Evolutionary conservation across 441 rosid genomes (phyloP), one percentile per base, ranked within the genome.

Genomic region (Francoa sonchifolia): DNA sequence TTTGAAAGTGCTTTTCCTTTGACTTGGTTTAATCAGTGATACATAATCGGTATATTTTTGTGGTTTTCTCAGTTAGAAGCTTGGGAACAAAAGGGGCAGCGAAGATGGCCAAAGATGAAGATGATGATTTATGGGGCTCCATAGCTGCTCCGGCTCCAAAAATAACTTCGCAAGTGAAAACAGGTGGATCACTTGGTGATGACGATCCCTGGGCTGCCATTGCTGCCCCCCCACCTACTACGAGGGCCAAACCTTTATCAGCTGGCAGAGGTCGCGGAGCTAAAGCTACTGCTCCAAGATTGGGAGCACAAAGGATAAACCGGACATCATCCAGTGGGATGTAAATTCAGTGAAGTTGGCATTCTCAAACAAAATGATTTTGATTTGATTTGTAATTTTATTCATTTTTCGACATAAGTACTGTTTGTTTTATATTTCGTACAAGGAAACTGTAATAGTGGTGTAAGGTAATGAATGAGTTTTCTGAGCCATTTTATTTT

Each of bases 121-220:
- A 74, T n/a, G 78, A 78, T 59, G 96, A 86, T 63, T 68, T 92
- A 55, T 92, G 99, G 99, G 92, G 96, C 44, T 73, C 99, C 32
- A 82, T 90, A 38, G 96, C 99, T 26, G 92, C 94, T 11, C 75
- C 97, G 44, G 65, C 76, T 10, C 95, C 96, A 19, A 77, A 63
- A 63, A 65, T 77, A 6, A 15, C 94, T 21, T 60, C 79, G 69
- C 78, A 67, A 49, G 60, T 59, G 41, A 86, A 72, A 61, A n/a
- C 79, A 47, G 45, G 82, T 28, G 62, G 66, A 8, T 5, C 63
- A 33, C 50, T 55, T 10, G 68, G 75, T 53, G 83, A 83, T 33
- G 83, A 81, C 22, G 96, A 92, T 43, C 95, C 95, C 1, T 92
- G 96, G 96, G 86, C 95, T 28, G 76, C 96, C 32, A 83, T 87